These are phyloP conservation scores for Moesziomyces sp. DNA, from an alignment of 1,284 basidiomycete species.

Conservation along the genomic window DNA sequence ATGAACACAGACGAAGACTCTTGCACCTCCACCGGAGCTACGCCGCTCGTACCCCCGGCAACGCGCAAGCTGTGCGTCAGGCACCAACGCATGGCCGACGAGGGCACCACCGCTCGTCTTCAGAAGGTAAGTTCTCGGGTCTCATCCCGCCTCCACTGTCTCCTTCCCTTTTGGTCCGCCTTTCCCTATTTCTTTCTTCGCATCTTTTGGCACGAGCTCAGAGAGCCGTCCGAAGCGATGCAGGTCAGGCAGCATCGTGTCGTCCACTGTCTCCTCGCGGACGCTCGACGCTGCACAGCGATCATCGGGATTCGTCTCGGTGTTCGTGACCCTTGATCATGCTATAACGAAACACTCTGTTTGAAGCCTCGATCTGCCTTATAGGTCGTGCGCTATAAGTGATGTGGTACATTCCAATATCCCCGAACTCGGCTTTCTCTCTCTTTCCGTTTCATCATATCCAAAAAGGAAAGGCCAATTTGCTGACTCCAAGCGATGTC, in stretches of 20 bases:
- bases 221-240: constrained; percentile 12
- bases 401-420: constrained; percentile 42
- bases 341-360: constrained; percentile 56
- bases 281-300: constrained; percentile 31
- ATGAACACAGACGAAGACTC: constrained; percentile 12
- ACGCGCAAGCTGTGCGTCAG: constrained; percentile 80
- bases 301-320: constrained; percentile 9
- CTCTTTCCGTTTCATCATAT: background rate
- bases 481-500: background rate
- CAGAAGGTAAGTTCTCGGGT: constrained; percentile 79
- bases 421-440: background rate
- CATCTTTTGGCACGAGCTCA: background rate
- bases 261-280: constrained; percentile 19
- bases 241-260: constrained; percentile 35
- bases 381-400: constrained; percentile 61
- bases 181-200: constrained; percentile 1
- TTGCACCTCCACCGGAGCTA: constrained; percentile 24
- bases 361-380: constrained; percentile 62
- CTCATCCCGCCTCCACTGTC: background rate
- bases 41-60: constrained; percentile 45
- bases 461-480: background rate
- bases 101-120: constrained; percentile 89
- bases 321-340: constrained; percentile 28
- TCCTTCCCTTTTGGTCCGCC: background rate
- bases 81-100: constrained; percentile 97